These are phyloP conservation scores for Isatis lusitanica DNA, from an alignment of 441 rosid species.

Conservation along the genomic window DNA sequence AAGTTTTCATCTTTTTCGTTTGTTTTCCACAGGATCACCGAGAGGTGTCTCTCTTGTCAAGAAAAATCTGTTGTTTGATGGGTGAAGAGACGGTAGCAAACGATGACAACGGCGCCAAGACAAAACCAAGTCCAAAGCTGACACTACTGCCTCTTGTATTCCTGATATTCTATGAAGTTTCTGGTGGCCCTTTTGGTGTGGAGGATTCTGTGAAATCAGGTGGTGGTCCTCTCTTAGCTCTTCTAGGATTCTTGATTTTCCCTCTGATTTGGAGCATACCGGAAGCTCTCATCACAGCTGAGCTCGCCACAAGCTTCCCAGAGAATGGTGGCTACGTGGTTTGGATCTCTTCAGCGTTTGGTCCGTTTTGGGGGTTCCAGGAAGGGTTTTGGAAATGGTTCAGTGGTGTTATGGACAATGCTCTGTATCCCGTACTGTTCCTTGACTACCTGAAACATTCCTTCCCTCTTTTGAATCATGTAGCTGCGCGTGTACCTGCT, in stretches of 20 bases:
- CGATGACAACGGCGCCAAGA: conserved; percentile 36
- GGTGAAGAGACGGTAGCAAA: conserved; percentile 59
- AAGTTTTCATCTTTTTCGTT: conserved; percentile 2
- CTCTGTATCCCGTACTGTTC: conserved; percentile 84
- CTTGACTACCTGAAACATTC: conserved; percentile 93
- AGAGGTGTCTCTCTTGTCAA: background rate
- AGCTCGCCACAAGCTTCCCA: conserved; percentile 93
- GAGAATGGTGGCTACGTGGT: conserved; percentile 90
- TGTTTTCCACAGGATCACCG: conserved; percentile 6
- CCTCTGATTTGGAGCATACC: conserved; percentile 94
- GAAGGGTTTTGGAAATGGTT: conserved; percentile 98
- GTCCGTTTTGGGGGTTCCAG: conserved; percentile 94
- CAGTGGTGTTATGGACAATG: conserved; percentile 97
- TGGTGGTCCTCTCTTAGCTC: conserved; percentile 83
- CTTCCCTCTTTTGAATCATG: conserved; percentile 57
- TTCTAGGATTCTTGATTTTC: conserved; percentile 80
- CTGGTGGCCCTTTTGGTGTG: conserved; percentile 95
- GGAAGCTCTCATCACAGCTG: conserved; percentile 90
- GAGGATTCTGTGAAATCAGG: conserved; percentile 89
- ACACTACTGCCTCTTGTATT: conserved; percentile 78
- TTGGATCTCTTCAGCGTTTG: conserved; percentile 94
- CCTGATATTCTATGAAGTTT: conserved; percentile 85
- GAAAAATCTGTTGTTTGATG: conserved; percentile 43
- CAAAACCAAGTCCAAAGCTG: conserved; percentile 58
- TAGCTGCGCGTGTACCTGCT: conserved; percentile 74